phyloP scores from a whole-genome alignment of 257 asterid species.

The Ajuga chamaepitys region DNA sequence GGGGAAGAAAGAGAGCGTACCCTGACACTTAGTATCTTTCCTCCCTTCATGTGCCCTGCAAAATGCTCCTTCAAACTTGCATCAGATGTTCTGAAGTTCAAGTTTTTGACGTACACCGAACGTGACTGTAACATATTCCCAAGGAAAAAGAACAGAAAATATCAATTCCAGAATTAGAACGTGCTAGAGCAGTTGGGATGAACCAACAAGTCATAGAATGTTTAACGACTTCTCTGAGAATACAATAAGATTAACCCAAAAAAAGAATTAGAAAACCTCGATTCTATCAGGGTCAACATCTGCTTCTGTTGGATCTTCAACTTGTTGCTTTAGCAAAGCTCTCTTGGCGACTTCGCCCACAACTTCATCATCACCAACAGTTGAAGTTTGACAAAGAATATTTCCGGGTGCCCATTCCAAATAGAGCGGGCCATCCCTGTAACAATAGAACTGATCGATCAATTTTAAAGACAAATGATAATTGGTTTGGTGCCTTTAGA shows the following conservation, averaged over 20 bases:
- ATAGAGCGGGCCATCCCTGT: constrained; percentile 88
- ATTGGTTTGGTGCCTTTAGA: neutral
- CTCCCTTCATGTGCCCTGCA: constrained; percentile 58
- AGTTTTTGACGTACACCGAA: constrained; percentile 79
- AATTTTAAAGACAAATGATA: constrained; percentile 12
- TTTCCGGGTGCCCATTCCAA: constrained; percentile 96
- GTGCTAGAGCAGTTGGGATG: neutral
- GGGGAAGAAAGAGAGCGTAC: constrained; percentile 29
- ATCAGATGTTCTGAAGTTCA: constrained; percentile 82
- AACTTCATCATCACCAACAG: constrained; percentile 24
- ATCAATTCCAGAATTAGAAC: neutral
- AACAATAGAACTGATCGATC: constrained; percentile 10
- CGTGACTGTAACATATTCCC: constrained; percentile 59
- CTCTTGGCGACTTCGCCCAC: constrained; percentile 51
- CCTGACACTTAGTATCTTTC: constrained; percentile 75
- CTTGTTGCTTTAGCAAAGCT: constrained; percentile 52
- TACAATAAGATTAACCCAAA: neutral
- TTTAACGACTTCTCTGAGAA: neutral
- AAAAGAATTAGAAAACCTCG: constrained; percentile 81
- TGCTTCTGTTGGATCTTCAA: constrained; percentile 46
- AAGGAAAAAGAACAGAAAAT: neutral
- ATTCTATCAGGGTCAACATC: constrained; percentile 82
- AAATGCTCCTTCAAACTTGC: constrained; percentile 72
- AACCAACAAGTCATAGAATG: constrained; percentile 2
- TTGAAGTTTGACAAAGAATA: constrained; percentile 53